phyloP scores from a whole-genome alignment of 176 grass and related monocot genomes.

The Saccharum officinarum region DNA sequence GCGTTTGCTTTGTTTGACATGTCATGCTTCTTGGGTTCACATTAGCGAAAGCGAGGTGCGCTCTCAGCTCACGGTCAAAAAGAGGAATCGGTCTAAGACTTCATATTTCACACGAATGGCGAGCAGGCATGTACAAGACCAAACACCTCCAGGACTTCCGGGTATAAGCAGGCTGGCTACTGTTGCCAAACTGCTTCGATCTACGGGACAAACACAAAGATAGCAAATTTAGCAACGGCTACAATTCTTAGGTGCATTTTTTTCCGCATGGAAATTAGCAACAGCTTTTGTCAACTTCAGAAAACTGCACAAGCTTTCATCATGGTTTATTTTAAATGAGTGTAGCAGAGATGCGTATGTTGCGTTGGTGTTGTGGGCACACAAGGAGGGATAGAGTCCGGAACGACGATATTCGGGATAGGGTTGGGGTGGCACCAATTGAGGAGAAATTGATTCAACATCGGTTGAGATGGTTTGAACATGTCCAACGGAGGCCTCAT shows the following conservation, averaged over 20 bases:
- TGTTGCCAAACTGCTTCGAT: constrained; percentile 23
- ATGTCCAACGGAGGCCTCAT: no score
- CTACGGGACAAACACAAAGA: neutral
- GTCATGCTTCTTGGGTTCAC: constrained; percentile 22
- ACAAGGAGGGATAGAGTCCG: no score
- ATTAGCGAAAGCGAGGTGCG: constrained; percentile 24
- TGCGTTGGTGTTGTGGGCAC: no score
- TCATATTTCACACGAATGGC: constrained; percentile 13
- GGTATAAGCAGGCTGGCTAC: neutral
- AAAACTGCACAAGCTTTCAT: neutral
- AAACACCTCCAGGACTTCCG: neutral
- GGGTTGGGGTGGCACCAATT: no score
- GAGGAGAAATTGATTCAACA: no score
- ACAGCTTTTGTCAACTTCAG: neutral
- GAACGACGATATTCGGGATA: no score
- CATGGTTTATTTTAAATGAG: neutral
- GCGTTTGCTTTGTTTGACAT: constrained; percentile 44
- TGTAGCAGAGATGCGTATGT: no score
- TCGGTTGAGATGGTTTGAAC: no score
- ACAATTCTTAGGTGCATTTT: neutral
- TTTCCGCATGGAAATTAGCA: neutral
- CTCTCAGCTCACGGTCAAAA: constrained; percentile 8
- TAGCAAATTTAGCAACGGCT: neutral
- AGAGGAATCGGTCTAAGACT: neutral
- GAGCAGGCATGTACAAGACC: neutral